These are phyloP conservation scores for Aaosphaeria arxii DNA, from an alignment of 2,329 filamentous ascomycete species.

Conservation along the genomic window DNA sequence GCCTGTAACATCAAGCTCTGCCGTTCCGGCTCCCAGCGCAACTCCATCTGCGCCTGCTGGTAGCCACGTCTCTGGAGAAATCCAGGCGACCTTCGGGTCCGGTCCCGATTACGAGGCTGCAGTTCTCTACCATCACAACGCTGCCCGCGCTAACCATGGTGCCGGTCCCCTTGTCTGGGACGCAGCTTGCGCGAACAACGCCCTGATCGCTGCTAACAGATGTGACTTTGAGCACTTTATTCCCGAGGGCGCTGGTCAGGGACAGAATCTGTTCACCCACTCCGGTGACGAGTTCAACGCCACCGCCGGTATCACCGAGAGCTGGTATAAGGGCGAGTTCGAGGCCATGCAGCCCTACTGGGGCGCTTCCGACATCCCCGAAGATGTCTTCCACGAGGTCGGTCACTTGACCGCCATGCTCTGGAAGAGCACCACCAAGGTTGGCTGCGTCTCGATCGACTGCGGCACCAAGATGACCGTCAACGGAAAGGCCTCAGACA, in stretches of 20 bases:
- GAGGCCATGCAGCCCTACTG: conserved; percentile 56
- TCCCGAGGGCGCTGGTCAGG: conserved; percentile 56
- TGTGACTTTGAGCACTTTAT: conserved; percentile 69
- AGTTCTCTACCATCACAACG: conserved; percentile 72
- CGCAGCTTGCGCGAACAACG: conserved; percentile 55
- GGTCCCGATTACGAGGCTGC: conserved; percentile 27
- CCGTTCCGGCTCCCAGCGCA: conserved; percentile 5
- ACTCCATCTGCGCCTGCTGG: conserved; percentile 2
- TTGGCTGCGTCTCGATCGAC: conserved; percentile 33
- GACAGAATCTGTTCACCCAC: conserved; percentile 86
- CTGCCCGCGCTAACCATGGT: conserved; percentile 81
- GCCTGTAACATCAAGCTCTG: not conserved
- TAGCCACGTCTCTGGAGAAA: conserved; percentile 16
- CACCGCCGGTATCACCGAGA: conserved; percentile 68
- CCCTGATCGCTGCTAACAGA: conserved; percentile 65
- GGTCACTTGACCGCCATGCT: conserved; percentile 38
- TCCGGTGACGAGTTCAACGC: conserved; percentile 54
- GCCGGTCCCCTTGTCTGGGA: conserved; percentile 65
- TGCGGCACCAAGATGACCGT: conserved; percentile 26
- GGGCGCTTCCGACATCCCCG: conserved; percentile 51
- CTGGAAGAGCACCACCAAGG: conserved; percentile 36
- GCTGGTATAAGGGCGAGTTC: conserved; percentile 87
- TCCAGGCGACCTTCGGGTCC: conserved; percentile 21
- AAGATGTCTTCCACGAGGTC: conserved; percentile 41
- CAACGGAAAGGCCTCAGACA: conserved; percentile 9